Evolutionary conservation across 225 moss, liverwort and hornwort genomes (phyloP).

Genomic region (Polytrichum commune): DNA sequence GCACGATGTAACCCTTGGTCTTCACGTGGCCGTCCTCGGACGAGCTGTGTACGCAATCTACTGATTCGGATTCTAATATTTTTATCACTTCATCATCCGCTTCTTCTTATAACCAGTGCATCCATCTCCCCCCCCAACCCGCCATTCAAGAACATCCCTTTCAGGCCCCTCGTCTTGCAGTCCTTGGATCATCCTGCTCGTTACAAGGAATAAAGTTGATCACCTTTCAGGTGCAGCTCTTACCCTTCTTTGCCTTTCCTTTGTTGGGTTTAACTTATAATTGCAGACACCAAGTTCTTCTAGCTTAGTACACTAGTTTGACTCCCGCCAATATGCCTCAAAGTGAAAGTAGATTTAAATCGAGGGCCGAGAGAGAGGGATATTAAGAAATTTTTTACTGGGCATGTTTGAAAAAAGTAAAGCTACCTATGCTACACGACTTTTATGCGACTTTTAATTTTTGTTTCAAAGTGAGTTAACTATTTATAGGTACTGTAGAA

Average conservation of each 20-base stretch:
- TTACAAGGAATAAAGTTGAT: no score
- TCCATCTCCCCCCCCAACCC: background rate
- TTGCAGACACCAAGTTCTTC: no score
- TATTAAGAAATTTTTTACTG: no score
- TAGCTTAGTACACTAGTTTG: no score
- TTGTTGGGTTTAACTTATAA: no score
- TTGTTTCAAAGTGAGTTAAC: background rate
- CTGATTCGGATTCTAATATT: background rate
- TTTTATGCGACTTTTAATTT: background rate
- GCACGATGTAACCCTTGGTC: constrained; percentile 40
- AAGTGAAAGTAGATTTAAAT: no score
- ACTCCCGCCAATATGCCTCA: no score
- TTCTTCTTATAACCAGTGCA: background rate
- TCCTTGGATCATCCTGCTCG: background rate
- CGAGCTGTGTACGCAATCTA: constrained; percentile 19
- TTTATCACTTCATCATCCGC: background rate
- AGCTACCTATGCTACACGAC: background rate
- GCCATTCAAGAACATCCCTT: background rate
- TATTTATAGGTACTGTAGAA: background rate
- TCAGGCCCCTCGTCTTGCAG: background rate
- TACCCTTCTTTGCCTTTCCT: no score
- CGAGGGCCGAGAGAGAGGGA: no score
- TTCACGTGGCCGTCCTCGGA: constrained; percentile 35
- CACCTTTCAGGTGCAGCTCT: no score
- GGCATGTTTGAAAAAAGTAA: background rate